A percentile compares a stretch with the other conserved stretches of the same genome.
Conservation (phyloP, 176 grass and related monocot species). For the Triticum monococcum region DNA sequence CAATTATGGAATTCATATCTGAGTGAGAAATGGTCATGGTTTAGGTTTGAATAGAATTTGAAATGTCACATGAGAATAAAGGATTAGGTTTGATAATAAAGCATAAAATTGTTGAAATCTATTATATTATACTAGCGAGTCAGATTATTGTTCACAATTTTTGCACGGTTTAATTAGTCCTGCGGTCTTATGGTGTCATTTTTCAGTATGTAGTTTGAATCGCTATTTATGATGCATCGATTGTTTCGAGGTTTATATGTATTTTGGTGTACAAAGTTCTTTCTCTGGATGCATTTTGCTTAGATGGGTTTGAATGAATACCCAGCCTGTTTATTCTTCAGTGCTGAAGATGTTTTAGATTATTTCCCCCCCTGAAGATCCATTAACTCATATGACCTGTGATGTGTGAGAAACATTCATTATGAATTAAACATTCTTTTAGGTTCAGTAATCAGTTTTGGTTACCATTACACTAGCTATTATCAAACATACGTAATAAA, state of each 20-base stretch:
- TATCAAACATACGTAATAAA: neutral
- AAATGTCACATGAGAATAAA: neutral
- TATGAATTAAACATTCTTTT: neutral
- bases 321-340: neutral
- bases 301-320: neutral
- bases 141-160: neutral
- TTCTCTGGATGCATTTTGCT: neutral
- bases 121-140: neutral
- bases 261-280: neutral
- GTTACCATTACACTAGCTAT: neutral
- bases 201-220: neutral
- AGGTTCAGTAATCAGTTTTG: neutral
- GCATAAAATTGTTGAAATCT: neutral
- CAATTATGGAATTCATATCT: neutral
- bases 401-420: neutral
- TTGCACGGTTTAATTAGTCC: neutral
- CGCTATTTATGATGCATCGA: neutral
- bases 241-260: neutral
- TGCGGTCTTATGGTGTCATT: neutral
- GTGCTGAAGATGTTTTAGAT: neutral
- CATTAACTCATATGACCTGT: neutral
- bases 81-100: neutral
- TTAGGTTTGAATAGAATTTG: slow-evolving; percentile 1
- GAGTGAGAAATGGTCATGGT: neutral
- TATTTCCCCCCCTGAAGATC: neutral